Base-by-base conservation (phyloP, 306 rosid species). In the Quercus variabilis region DNA sequence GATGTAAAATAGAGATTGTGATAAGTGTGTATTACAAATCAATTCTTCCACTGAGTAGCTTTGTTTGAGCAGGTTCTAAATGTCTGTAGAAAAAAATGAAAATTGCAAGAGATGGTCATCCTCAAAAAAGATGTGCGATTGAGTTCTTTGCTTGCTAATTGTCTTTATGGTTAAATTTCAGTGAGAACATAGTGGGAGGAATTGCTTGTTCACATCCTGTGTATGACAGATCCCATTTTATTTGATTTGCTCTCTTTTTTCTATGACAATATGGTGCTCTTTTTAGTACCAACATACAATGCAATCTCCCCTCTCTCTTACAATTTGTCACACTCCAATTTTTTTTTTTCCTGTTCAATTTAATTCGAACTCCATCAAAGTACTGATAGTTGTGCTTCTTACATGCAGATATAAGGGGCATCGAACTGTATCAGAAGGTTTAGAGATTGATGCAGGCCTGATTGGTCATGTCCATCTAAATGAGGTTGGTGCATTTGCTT, bases 401-500 rank as follows among this genome's bases (percentile, higher is more conserved):
- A 19, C 62, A 4, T 88, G 74, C 92, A 95, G 99, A 78, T 95
- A 92, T 83, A 82, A 79, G 38, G 60, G 43, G 26, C 88, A 88
- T 70, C 86, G 80, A 18, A 70, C 84, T 80, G 54, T 33, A 23
- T 79, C 54, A 14, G 86, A 58, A 31, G 78, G 84, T 71, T 15
- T 78, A 80, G 83, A 79, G 57, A 43, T 63, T 49, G 94, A 81
- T 80, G 92, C 97, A 3, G 99, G 99, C 59, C 97, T 95, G 69
- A 88, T 91, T 81, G 98, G 98, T 74, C 99, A 95, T 76, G 59
- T 95, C 81, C 93, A 89, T 84, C 88, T 95, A 21, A 78, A 95
- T 41, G 88, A 91, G 97, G 99, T 95, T 71, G 55, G 81, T 51
- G 74, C 4, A 62, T 77, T 80, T 80, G 55, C 20, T 79, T 72